Evolutionary conservation across 2,329 filamentous ascomycete genomes (phyloP), one percentile per base, ranked within the genome.

Genomic region (Aspergillus sclerotialis): DNA sequence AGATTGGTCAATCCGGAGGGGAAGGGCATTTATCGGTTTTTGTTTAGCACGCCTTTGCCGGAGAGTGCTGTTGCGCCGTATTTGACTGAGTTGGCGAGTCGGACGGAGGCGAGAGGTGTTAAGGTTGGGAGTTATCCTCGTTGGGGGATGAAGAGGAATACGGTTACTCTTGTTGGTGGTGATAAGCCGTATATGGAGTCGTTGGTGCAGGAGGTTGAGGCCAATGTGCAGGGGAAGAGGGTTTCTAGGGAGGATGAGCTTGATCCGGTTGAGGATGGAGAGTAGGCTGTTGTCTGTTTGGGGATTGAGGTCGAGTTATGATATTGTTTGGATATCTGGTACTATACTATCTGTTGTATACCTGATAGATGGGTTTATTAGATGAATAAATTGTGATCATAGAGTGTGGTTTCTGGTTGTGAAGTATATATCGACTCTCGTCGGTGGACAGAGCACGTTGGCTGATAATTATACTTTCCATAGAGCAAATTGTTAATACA

Each of bases 71-170:
- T 95, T 19, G 90, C 92, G 9, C 76, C 72, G 12, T 95, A 85
- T 56, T 68, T 98, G 52, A 90, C 87, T 1, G 75, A 85, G 45
- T 67, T 96, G 42, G 85, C 89, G 4, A 73, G 68, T 17, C 77
- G 77, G 58, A 83, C 89, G 14, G 82, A 79, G 56, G 67, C 78
- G 1, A 78, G 75, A 52, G 88, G 87, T 3, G 75, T 96, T 52
- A 96, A 96, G 66, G 87, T 96, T 11, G 92, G 92, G 30, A 94
- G 86, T 61, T 96, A 98, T 63, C 92, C 92, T 23, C 72, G 87
- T 36, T 95, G 89, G 88, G 86, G 84, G 4, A 90, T 86, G 70
- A 78, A 78, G 52, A 73, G 73, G 43, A 96, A 96, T 61, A 92
- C 88, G 0, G 87, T 96, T 30, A 95, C 90, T 8, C 68, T 98